Evolutionary conservation across 345 rosid genomes (phyloP), one percentile per base, ranked within the genome.

Genomic region (Acer campestre): DNA sequence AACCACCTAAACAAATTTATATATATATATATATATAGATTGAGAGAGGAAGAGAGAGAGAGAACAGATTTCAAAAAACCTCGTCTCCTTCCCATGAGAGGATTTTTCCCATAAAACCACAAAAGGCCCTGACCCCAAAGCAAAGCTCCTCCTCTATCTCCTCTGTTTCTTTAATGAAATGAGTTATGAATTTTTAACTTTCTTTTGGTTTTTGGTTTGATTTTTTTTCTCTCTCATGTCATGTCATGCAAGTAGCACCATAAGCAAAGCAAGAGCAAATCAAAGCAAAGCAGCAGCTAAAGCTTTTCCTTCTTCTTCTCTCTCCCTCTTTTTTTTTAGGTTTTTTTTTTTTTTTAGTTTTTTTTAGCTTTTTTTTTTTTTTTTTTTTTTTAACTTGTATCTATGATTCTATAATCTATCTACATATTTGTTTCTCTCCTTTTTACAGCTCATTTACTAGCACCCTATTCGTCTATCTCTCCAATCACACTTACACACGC

Each of bases 361-460:
- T 58, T 20, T 42, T 23, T 27, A 20, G 51, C 62, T 46, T 70
- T n/a, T n/a, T n/a, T n/a, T n/a, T n/a, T 25, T 14, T 31, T 1
- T 12, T 13, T 7, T 22, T 9, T 13, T 58, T 20, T 42, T 23
- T 27, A 20, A 61, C 62, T 46, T 70, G 84, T 85, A 8, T 42
- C 46, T 42, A 42, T 2, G 9, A 42, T 42, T 42, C 46, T 42
- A 42, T 2, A 42, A 42, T 42, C 46, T 42, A 42, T 9, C 10
- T 42, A 77, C 83, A 79, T n/a, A 61, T 73, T 22, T 17, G 7
- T 42, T 85, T 84, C 82, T 80, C 75, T 81, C 84, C 59, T 29
- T 80, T 85, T 55, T 87, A 86, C 87, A 86, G 87, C 94, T 88
- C 92, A 85, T 84, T 82, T 81, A 77, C 81, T 77, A 64, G 51